Evolutionary conservation across 1,139 yeast genomes (phyloP).

Genomic region (Chernovozyma aurita): DNA sequence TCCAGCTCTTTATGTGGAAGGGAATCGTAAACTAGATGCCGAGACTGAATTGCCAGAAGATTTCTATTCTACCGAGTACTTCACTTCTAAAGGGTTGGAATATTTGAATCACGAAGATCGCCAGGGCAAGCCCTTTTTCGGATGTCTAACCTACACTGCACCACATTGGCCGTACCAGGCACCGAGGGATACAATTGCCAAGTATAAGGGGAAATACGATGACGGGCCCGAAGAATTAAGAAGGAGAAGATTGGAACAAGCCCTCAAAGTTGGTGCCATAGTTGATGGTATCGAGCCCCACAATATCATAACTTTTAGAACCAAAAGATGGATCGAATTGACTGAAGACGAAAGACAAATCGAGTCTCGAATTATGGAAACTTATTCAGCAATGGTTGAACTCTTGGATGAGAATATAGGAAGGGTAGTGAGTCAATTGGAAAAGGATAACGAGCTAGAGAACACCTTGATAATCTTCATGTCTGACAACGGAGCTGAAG

Average conservation of each 20-base stretch:
- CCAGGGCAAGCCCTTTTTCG: conserved; percentile 46
- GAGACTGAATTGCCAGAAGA: conserved; percentile 38
- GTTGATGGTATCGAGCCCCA: conserved; percentile 43
- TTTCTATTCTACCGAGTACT: conserved; percentile 43
- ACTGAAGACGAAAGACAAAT: conserved; percentile 26
- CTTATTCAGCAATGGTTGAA: conserved; percentile 62
- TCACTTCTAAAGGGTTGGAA: conserved; percentile 41
- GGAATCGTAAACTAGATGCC: conserved; percentile 31
- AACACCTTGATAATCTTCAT: conserved; percentile 51
- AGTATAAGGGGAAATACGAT: conserved; percentile 47
- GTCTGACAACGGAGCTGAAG: conserved; percentile 63
- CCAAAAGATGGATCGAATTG: conserved; percentile 41
- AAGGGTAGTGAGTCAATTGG: conserved; percentile 35
- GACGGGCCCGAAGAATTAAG: conserved; percentile 46
- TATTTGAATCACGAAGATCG: conserved; percentile 26
- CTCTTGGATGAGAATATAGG: conserved; percentile 47
- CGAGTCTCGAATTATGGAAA: conserved; percentile 47
- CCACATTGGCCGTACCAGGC: conserved; percentile 66
- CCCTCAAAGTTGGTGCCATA: conserved; percentile 41
- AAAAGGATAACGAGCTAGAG: conserved; percentile 38
- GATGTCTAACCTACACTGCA: conserved; percentile 51
- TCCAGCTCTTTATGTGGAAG: conserved; percentile 33
- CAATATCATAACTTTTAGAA: conserved; percentile 36
- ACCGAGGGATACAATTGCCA: conserved; percentile 39
- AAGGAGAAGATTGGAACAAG: conserved; percentile 30